Percentiles rank a stretch among this genome's conserved stretches.
Conservation (phyloP, 1,139 yeast species). For the Pichia inconspicua region DNA sequence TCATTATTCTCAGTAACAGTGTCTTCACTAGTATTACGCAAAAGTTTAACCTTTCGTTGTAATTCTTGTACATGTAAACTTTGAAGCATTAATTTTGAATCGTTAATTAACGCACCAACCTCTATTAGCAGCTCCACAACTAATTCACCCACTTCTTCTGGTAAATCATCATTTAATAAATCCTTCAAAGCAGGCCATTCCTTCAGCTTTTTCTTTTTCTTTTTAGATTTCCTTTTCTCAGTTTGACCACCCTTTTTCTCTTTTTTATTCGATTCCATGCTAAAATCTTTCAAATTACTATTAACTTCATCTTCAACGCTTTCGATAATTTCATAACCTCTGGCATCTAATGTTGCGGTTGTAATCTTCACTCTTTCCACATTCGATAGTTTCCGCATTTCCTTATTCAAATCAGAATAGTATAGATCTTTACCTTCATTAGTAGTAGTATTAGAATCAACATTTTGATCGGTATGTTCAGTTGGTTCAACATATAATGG, state of each 20-base stretch:
- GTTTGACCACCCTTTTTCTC: neutral
- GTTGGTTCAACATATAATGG: constrained; percentile 1
- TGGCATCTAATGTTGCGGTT: constrained; percentile 17
- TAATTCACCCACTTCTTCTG: constrained; percentile 38
- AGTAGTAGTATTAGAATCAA: neutral
- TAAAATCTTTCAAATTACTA: constrained; percentile 9
- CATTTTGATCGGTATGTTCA: neutral
- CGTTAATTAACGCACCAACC: constrained; percentile 51
- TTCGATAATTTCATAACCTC: constrained; percentile 12
- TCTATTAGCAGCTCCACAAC: constrained; percentile 55
- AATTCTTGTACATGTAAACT: constrained; percentile 40
- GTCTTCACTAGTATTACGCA: neutral
- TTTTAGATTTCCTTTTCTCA: neutral
- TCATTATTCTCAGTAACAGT: neutral
- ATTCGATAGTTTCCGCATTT: neutral
- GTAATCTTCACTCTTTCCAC: constrained; percentile 11
- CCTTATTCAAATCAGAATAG: neutral
- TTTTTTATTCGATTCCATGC: neutral
- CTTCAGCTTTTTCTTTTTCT: constrained; percentile 1
- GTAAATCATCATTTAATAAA: constrained; percentile 15
- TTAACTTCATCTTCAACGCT: constrained; percentile 5
- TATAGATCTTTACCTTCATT: neutral
- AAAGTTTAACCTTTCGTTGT: neutral
- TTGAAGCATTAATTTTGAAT: constrained; percentile 55
- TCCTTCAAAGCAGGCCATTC: constrained; percentile 27